These are phyloP conservation scores for Myrmaecium sp. DNA, from an alignment of 2,329 filamentous ascomycete species.

Conservation along the genomic window DNA sequence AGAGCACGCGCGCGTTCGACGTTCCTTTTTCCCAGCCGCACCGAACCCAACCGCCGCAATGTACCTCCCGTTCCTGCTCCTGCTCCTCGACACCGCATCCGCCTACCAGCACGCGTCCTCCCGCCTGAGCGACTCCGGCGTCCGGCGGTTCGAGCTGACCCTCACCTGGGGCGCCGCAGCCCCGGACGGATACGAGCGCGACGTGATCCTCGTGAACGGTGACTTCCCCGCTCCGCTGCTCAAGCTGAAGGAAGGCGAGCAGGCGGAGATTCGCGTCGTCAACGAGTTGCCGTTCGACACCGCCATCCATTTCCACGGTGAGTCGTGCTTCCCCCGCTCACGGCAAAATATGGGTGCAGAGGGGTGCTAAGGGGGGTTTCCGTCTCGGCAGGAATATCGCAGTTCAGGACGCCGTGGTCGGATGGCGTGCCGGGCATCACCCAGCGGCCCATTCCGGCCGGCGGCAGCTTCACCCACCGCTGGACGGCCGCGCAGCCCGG, in stretches of 20 bases:
- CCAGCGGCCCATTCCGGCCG: slow-evolving; percentile 34
- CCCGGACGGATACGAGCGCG: slow-evolving; percentile 11
- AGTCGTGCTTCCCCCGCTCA: background rate
- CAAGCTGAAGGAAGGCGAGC: slow-evolving; percentile 10
- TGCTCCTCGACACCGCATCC: no score
- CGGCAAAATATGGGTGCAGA: background rate
- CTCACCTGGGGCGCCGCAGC: slow-evolving; percentile 10
- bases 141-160: slow-evolving; percentile 9
- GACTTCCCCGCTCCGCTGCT: slow-evolving; percentile 12
- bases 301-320: slow-evolving; percentile 35
- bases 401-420: slow-evolving; percentile 38
- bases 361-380: no score
- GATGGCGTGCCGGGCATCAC: slow-evolving; percentile 43
- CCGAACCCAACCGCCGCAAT: no score
- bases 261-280: slow-evolving; percentile 18
- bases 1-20: no score
- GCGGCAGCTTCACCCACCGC: slow-evolving; percentile 32
- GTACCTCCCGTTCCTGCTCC: no score
- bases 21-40: no score
- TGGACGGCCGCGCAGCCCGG: slow-evolving; percentile 41
- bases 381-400: slow-evolving; percentile 27
- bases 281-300: slow-evolving; percentile 33
- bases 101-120: no score
- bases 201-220: slow-evolving; percentile 13
- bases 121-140: no score